Base-by-base conservation (phyloP, 2,329 filamentous ascomycete genomes). In the Cercospora zeina region DNA sequence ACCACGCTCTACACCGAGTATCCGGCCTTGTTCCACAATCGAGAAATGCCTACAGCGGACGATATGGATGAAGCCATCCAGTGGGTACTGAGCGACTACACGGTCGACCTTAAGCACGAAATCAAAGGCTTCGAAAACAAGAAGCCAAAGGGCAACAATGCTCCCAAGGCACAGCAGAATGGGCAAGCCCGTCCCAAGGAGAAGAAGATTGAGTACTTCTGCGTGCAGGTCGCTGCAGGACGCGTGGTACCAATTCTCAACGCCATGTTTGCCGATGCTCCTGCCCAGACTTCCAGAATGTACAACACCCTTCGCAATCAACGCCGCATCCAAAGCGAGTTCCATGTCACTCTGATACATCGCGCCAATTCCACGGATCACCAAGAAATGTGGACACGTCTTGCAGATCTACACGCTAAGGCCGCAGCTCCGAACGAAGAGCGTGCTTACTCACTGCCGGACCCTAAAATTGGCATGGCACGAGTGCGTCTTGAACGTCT, bases 301-400 rank as follows among this genome's bases (percentile, higher is more conserved):
- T 99, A 90, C 79, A 85, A 83, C 69, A 85, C 90, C 61, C 83
- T 99, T 34, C 85, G 89, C 74, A 83, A 89, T 68, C 83, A 82
- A 2, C 83, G 88, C 19, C 89, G 95, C 59, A 78, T 97, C 5
- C 93, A 97, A 76, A 73, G 83, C n/a, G 83, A 87, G 42, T 99
- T 97, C 75, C 95, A 99, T 74, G 90, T 99, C 62, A 99, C 95
- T 0, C 83, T 99, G 39, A 91, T 97, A 75, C 95, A 99, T 76
- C 87, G 88, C 51, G 86, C 88, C 10, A 80, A 79, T 2, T 79
- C 85, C 9, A 80, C 81, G 42, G 77, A 87, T 31, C 77, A 87
- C 66, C 83, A 87, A 0, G 84, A 88, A 8, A 80, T 93, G 58
- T 99, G 95, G 95, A 78, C 88, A 58, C 83, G 82, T 59, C 93